Evolutionary conservation across 129 eudicot species (phyloP).

Genomic region (Rutidosis leptorrhynchoides): DNA sequence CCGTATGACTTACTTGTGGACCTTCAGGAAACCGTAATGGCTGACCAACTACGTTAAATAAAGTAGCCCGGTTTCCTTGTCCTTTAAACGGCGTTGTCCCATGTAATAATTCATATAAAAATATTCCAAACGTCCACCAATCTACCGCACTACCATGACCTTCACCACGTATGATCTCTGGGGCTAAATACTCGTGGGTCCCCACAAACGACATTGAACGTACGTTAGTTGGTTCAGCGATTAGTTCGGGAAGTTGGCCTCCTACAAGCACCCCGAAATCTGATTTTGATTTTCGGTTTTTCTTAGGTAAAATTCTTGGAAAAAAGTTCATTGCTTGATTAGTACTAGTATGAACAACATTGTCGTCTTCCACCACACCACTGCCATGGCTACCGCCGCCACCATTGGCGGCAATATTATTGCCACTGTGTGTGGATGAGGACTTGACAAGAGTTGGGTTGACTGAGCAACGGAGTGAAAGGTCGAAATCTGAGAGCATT

Average conservation of each 20-base stretch:
- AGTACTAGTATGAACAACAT: constrained; percentile 15
- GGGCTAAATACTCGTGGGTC: constrained; percentile 23
- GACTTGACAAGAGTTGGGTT: constrained; percentile 26
- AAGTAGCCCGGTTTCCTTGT: constrained; percentile 19
- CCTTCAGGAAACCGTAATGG: constrained; percentile 22
- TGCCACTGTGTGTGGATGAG: not conserved
- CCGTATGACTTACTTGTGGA: constrained; percentile 16
- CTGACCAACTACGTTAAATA: constrained; percentile 23
- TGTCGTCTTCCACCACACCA: constrained; percentile 19
- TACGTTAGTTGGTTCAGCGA: constrained; percentile 17
- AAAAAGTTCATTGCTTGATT: constrained; percentile 21
- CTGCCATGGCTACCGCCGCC: not conserved
- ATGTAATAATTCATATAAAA: constrained; percentile 21
- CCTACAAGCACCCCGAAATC: constrained; percentile 21
- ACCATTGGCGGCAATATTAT: not conserved
- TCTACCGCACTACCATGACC: constrained; percentile 25
- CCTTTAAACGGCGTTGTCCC: constrained; percentile 25
- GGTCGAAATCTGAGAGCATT: constrained; percentile 28
- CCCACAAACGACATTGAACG: constrained; percentile 20
- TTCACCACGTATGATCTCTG: constrained; percentile 23
- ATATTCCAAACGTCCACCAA: constrained; percentile 28
- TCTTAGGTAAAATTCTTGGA: constrained; percentile 27
- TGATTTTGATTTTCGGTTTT: constrained; percentile 22
- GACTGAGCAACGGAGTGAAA: constrained; percentile 23
- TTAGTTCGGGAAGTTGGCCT: constrained; percentile 13